These are phyloP conservation scores for Salix caprea DNA, from an alignment of 345 rosid genomes.

Conservation along the genomic window DNA sequence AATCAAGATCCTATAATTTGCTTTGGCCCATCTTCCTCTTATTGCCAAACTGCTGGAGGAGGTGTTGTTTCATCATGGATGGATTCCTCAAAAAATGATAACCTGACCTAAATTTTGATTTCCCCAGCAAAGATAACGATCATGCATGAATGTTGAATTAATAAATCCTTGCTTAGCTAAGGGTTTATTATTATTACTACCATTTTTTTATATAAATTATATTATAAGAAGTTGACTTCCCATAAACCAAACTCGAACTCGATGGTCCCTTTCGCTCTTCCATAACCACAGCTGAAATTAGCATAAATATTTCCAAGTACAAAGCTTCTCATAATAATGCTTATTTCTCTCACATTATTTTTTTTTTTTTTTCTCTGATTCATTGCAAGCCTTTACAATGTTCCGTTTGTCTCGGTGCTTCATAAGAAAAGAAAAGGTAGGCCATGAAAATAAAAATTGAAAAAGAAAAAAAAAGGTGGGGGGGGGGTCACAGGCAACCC, in stretches of 20 bases:
- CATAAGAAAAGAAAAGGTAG: too few relatives aligned
- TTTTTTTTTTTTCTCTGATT: too few relatives aligned
- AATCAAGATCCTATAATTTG: constrained; percentile 22
- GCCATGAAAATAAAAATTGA: neutral
- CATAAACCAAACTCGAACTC: neutral
- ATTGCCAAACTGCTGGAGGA: neutral
- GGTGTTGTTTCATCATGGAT: neutral
- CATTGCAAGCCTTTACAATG: too few relatives aligned
- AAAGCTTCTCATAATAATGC: neutral
- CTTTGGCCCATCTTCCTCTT: neutral
- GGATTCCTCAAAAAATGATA: neutral
- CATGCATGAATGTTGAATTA: neutral
- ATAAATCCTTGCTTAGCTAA: neutral
- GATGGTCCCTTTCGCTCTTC: neutral
- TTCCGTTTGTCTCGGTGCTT: too few relatives aligned
- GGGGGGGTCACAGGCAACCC: neutral
- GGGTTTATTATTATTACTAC: neutral
- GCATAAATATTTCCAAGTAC: neutral
- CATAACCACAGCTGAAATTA: neutral
- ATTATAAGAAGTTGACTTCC: neutral
- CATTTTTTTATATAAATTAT: neutral
- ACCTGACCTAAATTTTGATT: neutral
- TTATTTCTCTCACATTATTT: neutral
- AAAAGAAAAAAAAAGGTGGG: too few relatives aligned
- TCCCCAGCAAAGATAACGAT: neutral